phyloP scores from a whole-genome alignment of 768 basidiomycete species.

The Clathrus columnatus region DNA sequence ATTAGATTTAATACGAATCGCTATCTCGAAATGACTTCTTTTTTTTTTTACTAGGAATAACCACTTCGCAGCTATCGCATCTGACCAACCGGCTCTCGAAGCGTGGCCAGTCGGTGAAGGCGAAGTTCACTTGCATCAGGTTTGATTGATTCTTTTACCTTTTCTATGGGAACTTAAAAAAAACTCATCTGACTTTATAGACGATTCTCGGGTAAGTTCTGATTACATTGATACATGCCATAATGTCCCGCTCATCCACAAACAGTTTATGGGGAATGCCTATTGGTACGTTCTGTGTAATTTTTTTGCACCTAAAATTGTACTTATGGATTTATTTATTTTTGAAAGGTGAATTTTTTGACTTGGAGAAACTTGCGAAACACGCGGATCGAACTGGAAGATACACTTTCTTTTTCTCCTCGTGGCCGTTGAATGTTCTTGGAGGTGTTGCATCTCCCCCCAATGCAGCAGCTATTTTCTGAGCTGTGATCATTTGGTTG shows the following conservation, averaged over 20 bases:
- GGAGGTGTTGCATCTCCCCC: constrained; percentile 65
- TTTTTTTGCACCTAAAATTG: not conserved
- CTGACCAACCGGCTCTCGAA: constrained; percentile 61
- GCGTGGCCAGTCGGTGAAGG: constrained; percentile 22
- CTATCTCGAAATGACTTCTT: not conserved
- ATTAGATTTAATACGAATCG: not conserved
- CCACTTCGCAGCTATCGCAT: constrained; percentile 62
- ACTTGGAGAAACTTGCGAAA: constrained; percentile 53
- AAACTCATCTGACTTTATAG: constrained; percentile 21
- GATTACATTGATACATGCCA: constrained; percentile 1
- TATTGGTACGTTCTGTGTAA: constrained; percentile 39
- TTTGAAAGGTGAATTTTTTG: constrained; percentile 56
- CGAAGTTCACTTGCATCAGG: constrained; percentile 1
- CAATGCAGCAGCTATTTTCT: constrained; percentile 52
- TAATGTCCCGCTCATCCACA: not conserved
- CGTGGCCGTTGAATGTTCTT: constrained; percentile 65
- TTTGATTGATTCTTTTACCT: not conserved
- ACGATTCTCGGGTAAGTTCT: constrained; percentile 48
- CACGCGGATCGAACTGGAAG: constrained; percentile 47
- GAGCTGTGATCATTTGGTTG: not conserved
- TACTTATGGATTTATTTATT: not conserved
- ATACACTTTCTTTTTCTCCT: constrained; percentile 71
- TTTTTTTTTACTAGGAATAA: constrained; percentile 43
- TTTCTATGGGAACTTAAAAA: not conserved
- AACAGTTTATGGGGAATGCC: constrained; percentile 70